Evolutionary conservation across 139 green algal species (phyloP), one percentile per base, ranked within the genome.

Genomic region (Micractinium sp.): DNA sequence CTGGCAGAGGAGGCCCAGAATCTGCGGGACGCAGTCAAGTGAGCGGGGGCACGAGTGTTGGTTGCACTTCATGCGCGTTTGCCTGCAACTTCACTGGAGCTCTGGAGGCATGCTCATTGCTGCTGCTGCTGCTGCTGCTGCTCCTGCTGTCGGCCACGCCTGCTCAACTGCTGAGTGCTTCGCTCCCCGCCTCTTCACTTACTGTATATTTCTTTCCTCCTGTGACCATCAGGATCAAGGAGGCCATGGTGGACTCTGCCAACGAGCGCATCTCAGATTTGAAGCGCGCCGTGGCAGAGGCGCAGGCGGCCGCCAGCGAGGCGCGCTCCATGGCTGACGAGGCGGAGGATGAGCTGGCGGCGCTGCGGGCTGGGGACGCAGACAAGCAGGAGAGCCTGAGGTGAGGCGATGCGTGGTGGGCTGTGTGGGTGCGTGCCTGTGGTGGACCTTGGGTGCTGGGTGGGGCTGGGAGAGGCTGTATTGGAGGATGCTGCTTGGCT

Each of bases 231-330:
- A 90, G 79, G 95, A 90, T 97, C 31, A 97, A 97, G 87, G 88
- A 91, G 25, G 94, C 93, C 3, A 97, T 97, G 94, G 85, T 97
- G 35, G 94, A 97, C 90, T 94, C 92, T 82, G 95, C 95, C 41
- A 93, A 97, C 73, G 91, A 93, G 33, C 94, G 91, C 47, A 93
- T 97, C 38, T 73, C 86, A 0, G 86, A 91, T 14, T 91, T 97
- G 1, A 96, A 96, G 90, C 90, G 89, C 0, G 89, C 94, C 71
- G 63, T 95, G 41, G 78, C 61, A 16, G 94, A 93, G 19, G 82
- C 93, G 33, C 91, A 92, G 67, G 82, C 86, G 31, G 92, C 92
- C 0, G 85, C 93, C 25, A 66, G 83, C 20, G 93, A 95, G 3
- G 92, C 95, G 5, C 91, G 89, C 0, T 85, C 85, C 12, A 87